Percentiles rank a stretch among this genome's conserved stretches.
Evolutionary conservation across 768 basidiomycete genomes (phyloP).

Genomic region (Gyrodon lividus): DNA sequence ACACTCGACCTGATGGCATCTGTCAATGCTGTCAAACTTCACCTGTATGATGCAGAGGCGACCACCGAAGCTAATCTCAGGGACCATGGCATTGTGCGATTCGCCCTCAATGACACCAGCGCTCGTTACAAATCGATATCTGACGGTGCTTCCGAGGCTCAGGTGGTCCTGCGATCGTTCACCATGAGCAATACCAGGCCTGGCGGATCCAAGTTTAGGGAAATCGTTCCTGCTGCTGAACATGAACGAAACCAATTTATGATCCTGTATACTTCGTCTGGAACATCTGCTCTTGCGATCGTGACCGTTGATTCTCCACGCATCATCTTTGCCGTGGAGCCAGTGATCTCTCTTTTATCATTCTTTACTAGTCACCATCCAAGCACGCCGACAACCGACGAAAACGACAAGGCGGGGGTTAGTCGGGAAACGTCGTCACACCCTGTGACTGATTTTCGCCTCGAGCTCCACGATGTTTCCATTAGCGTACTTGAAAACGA

Average conservation of each 20-base stretch:
- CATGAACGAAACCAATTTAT: slow-evolving; percentile 92
- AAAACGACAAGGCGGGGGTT: slow-evolving; percentile 12
- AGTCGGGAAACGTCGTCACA: slow-evolving; percentile 12
- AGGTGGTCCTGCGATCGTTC: slow-evolving; percentile 86
- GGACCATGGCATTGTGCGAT: slow-evolving; percentile 80
- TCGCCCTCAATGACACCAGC: slow-evolving; percentile 77
- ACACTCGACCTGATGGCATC: slow-evolving; percentile 72
- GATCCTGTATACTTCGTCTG: slow-evolving; percentile 81
- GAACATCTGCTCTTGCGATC: slow-evolving; percentile 67
- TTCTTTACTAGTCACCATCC: slow-evolving; percentile 71
- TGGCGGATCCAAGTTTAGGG: slow-evolving; percentile 81
- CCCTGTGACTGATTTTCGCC: slow-evolving; percentile 55
- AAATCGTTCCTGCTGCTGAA: slow-evolving; percentile 90
- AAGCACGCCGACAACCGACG: slow-evolving; percentile 14
- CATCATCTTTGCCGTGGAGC: slow-evolving; percentile 90
- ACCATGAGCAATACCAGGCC: slow-evolving; percentile 87
- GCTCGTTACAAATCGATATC: slow-evolving; percentile 80
- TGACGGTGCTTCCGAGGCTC: slow-evolving; percentile 82
- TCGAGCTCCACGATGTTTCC: slow-evolving; percentile 89
- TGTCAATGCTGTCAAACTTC: slow-evolving; percentile 72
- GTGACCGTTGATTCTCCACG: slow-evolving; percentile 90
- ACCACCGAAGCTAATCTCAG: slow-evolving; percentile 55
- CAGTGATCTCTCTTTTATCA: slow-evolving; percentile 81
- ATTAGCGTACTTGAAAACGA: slow-evolving; percentile 89
- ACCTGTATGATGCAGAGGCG: slow-evolving; percentile 77